Evolutionary conservation across 208 protist species (phyloP).

Genomic region (Leishmania braziliensis): DNA sequence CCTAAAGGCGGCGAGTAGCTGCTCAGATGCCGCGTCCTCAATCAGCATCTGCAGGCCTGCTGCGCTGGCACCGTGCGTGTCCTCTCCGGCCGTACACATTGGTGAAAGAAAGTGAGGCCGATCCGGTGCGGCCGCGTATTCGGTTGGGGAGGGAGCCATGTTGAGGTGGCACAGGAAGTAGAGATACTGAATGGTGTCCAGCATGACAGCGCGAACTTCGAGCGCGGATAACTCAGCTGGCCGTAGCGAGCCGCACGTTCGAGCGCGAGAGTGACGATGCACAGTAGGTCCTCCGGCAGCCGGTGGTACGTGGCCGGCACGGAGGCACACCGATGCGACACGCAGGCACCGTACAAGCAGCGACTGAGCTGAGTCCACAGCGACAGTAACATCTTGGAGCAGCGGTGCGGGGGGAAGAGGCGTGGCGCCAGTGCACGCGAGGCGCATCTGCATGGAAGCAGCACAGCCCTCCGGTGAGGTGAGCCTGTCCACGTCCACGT

Average conservation of each 20-base stretch:
- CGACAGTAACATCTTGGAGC: conserved; percentile 6
- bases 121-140: background rate
- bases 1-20: conserved; percentile 20
- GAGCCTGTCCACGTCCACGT: background rate
- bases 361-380: conserved; percentile 12
- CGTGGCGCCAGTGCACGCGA: background rate
- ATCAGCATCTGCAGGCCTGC: background rate
- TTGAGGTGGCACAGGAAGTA: conserved; percentile 1
- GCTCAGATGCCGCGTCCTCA: background rate
- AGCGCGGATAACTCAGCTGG: conserved; percentile 10
- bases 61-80: background rate
- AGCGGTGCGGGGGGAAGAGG: background rate
- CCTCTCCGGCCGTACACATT: background rate
- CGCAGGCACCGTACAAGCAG: conserved; percentile 12
- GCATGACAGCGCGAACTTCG: conserved; percentile 4
- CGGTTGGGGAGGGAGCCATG: background rate
- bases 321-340: conserved; percentile 9
- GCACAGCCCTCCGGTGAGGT: background rate
- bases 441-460: background rate
- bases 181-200: conserved; percentile 8
- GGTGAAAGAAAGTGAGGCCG: background rate
- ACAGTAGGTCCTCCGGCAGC: background rate
- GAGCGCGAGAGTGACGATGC: too few species aligned
- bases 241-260: background rate
- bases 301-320: background rate